These are phyloP conservation scores for Passiflora organensis DNA, from an alignment of 345 rosid species.

Conservation along the genomic window DNA sequence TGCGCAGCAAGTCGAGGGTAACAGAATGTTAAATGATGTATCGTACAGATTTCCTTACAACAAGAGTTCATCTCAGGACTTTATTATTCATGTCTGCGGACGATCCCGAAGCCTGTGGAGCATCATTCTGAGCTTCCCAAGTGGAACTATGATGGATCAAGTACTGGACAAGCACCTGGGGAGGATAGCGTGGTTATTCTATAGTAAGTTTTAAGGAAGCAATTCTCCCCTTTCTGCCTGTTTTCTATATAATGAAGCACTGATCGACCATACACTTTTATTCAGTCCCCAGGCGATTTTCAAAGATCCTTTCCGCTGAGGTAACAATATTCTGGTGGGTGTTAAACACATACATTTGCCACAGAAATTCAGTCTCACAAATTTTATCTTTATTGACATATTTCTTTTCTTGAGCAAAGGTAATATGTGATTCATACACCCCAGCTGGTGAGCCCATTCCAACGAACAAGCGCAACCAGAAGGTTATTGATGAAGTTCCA, in stretches of 20 bases:
- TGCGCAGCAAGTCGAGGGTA: conserved; percentile 97
- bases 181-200: conserved; percentile 97
- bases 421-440: conserved; percentile 81
- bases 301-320: conserved; percentile 96
- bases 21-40: background rate
- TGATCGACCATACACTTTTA: conserved; percentile 17
- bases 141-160: conserved; percentile 99
- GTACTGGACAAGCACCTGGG: conserved; percentile 97
- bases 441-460: conserved; percentile 99
- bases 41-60: too few relatives aligned
- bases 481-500: conserved; percentile 66
- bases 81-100: conserved; percentile 32
- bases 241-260: conserved; percentile 10
- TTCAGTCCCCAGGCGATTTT: conserved; percentile 92
- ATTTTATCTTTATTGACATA: conserved; percentile 5
- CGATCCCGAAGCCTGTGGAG: conserved; percentile 72
- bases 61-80: too few relatives aligned
- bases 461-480: conserved; percentile 80
- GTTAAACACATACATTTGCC: conserved; percentile 1
- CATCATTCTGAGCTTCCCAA: conserved; percentile 97
- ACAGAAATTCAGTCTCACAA: background rate
- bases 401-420: conserved; percentile 36
- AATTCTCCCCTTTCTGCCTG: background rate
- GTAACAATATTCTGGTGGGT: conserved; percentile 90
- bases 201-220: conserved; percentile 54